Conservation (phyloP, 176 grass and related monocot genomes). For the Musa beccarii region DNA sequence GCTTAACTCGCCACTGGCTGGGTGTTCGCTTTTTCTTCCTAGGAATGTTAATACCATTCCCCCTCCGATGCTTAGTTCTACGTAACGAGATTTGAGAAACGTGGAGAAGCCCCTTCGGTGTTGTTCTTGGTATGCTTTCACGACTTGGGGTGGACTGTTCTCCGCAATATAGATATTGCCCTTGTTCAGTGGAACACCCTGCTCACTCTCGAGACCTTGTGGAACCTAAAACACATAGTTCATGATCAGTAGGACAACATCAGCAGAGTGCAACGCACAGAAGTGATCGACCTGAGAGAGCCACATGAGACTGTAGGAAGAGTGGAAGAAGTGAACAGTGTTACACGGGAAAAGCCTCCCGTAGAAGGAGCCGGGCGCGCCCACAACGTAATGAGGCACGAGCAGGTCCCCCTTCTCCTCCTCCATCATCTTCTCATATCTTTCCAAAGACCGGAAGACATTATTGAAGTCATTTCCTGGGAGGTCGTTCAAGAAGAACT, state of each 20-base stretch:
- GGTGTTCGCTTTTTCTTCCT: slow-evolving; percentile 17
- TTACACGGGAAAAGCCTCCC: slow-evolving; percentile 29
- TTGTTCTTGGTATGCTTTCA: slow-evolving; percentile 22
- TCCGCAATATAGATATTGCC: slow-evolving; percentile 32
- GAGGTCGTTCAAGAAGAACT: slow-evolving; percentile 68
- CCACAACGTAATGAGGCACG: slow-evolving; percentile 14
- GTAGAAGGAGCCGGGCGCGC: slow-evolving; percentile 35
- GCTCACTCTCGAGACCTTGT: slow-evolving; percentile 5
- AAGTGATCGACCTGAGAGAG: slow-evolving; percentile 22
- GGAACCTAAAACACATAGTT: slow-evolving; percentile 15
- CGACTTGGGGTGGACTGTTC: slow-evolving; percentile 11
- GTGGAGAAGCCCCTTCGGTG: slow-evolving; percentile 27
- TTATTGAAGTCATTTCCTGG: slow-evolving; percentile 50
- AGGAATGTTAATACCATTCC: slow-evolving; percentile 34
- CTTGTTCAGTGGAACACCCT: slow-evolving; percentile 8
- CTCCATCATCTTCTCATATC: slow-evolving; percentile 8
- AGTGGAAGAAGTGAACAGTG: slow-evolving; percentile 51
- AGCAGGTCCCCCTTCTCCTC: neutral
- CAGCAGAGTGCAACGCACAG: neutral
- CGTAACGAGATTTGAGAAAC: slow-evolving; percentile 30
- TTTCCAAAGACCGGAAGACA: slow-evolving; percentile 25
- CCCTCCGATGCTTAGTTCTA: slow-evolving; percentile 26
- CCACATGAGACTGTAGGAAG: slow-evolving; percentile 31
- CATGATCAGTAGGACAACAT: neutral
- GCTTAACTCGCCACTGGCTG: neutral